These are phyloP conservation scores for Groenewaldozyma auringiensis DNA, from an alignment of 1,139 yeast genomes.

Conservation along the genomic window DNA sequence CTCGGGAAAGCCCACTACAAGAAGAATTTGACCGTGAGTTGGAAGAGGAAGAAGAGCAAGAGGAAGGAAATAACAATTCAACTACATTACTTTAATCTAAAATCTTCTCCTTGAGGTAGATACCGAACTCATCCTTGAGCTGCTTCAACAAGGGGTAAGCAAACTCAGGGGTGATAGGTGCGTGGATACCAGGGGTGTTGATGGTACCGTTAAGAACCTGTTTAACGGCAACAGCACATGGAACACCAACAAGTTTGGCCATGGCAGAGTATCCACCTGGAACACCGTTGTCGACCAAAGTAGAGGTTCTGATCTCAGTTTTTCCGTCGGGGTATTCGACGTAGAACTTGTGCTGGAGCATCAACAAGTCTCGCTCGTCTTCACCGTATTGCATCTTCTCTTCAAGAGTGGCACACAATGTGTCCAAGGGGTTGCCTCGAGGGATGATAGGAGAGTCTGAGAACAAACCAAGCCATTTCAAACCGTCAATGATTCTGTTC, in stretches of 20 bases:
- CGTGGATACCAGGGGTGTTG: conserved; percentile 73
- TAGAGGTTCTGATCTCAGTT: conserved; percentile 86
- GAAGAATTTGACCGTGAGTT: conserved; percentile 11
- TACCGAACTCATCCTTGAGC: conserved; percentile 82
- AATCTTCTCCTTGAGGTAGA: conserved; percentile 78
- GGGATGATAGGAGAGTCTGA: conserved; percentile 70
- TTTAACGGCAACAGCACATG: conserved; percentile 92
- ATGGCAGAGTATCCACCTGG: conserved; percentile 93
- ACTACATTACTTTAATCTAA: conserved; percentile 17
- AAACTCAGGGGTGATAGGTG: conserved; percentile 87
- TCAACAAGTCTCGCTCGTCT: conserved; percentile 92
- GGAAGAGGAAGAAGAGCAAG: conserved; percentile 6
- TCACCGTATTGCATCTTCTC: conserved; percentile 92
- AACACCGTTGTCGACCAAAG: conserved; percentile 89
- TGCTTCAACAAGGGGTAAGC: conserved; percentile 87
- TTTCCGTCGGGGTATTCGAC: conserved; percentile 94
- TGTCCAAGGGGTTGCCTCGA: conserved; percentile 91
- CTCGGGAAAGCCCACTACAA: conserved; percentile 28
- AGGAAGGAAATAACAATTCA: conserved; percentile 4
- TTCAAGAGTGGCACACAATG: conserved; percentile 93
- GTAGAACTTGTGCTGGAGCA: conserved; percentile 95
- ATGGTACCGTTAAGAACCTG: conserved; percentile 81
- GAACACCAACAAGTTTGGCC: conserved; percentile 98
- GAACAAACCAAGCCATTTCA: conserved; percentile 91
- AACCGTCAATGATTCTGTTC: conserved; percentile 78